Evolutionary conservation across 495 filamentous ascomycete genomes (phyloP), one percentile per base, ranked within the genome.

Genomic region (Daldinia concentrica): DNA sequence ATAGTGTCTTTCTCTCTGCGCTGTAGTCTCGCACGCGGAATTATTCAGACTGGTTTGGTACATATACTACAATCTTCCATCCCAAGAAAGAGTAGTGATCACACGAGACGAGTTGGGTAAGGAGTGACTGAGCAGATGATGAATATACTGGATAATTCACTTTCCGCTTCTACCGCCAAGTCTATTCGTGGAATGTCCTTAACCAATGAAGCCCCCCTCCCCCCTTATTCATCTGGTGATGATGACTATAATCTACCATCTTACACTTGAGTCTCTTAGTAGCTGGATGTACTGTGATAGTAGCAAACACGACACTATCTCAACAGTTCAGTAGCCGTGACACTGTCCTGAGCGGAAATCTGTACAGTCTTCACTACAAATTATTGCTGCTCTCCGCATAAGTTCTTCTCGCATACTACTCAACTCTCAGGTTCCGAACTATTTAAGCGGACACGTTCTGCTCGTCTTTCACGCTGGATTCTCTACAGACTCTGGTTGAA

Each of bases 391-490:
- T 24, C 43, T 12, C 19, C 43, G 1, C 43, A 48, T 9, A 48
- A 19, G 4, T n/a, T 54, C 26, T 29, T 54, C 4, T n/a, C 3
- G 7, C 26, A 15, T 17, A n/a, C 26, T 22, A 41, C 34, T 41
- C 2, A 26, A 58, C 8, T 32, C n/a, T n/a, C 15, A 3, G 17
- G 43, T 11, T 48, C 15, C 29, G 22, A 19, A 6, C n/a, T 36
- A 57, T 57, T 30, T 54, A 54, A 30, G 6, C 50, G 6, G 24
- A 29, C 50, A 30, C 15, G 11, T 17, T 30, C 50, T 54, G 12
- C 12, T 30, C 7, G 14, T 54, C 26, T 54, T 62, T 75, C 71
- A 77, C 66, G 60, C 69, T 77, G 64, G 76, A 71, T 69, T 68
- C 64, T 41, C 71, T 4, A 54, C 34, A 17, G 15, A 15, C 27